Conservation (phyloP, 345 rosid species). For the Syzygium jambos region DNA sequence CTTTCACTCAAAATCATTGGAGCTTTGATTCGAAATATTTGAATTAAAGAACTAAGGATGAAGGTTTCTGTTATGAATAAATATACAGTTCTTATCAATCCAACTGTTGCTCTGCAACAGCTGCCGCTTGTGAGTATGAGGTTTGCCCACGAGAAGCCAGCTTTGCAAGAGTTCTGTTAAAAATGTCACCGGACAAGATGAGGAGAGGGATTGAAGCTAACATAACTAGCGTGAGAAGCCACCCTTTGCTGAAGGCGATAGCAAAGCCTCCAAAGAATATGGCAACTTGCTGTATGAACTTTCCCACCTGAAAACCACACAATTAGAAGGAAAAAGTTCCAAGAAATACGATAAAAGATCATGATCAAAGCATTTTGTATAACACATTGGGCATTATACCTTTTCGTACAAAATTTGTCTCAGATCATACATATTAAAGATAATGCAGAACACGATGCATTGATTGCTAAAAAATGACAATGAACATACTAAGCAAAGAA, state of each 20-base stretch:
- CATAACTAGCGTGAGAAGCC: slow-evolving; percentile 50
- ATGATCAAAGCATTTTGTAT: neutral
- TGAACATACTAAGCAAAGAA: neutral
- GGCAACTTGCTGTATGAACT: slow-evolving; percentile 24
- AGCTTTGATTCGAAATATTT: neutral
- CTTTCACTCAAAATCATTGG: neutral
- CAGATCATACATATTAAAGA: neutral
- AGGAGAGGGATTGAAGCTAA: slow-evolving; percentile 28
- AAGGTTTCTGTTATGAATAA: neutral
- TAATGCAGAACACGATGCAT: too few relatives aligned
- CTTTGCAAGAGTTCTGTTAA: slow-evolving; percentile 19
- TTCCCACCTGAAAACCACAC: slow-evolving; percentile 32
- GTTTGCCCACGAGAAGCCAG: slow-evolving; percentile 25
- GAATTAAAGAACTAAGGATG: neutral
- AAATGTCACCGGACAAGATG: slow-evolving; percentile 15
- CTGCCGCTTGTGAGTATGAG: slow-evolving; percentile 32
- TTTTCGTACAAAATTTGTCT: neutral
- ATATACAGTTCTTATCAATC: slow-evolving; percentile 39
- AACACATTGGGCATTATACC: neutral
- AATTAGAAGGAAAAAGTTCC: too few relatives aligned
- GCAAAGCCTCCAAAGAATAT: slow-evolving; percentile 36
- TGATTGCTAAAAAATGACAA: neutral
- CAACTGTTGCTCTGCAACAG: slow-evolving; percentile 26
- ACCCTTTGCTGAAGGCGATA: slow-evolving; percentile 32
- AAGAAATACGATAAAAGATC: neutral